Base-by-base conservation (phyloP, 768 basidiomycete species). In the Tulasnella sp. region DNA sequence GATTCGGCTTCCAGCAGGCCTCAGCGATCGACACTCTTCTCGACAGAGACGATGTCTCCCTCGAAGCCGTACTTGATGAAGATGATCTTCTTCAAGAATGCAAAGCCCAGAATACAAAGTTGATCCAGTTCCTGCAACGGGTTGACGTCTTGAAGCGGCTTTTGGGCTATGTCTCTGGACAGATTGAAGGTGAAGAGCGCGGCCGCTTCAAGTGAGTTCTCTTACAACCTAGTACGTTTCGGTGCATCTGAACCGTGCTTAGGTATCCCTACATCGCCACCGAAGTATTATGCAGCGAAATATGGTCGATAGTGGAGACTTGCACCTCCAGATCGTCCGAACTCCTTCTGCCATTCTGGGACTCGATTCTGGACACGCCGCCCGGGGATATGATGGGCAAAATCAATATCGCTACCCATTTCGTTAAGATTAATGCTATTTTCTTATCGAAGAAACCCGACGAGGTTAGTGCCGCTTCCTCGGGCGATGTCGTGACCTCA, bases 201-300 rank as follows among this genome's bases (percentile, higher is more conserved):
- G 92, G 91, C 68, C 88, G 89, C 80, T 94, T 93, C 89, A 95
- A 94, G 94, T 95, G 85, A 86, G 93, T 88, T 39, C 21, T 46
- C 2, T 12, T 56, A 42, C 79, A 56, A 56, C 40, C 27, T 39
- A 34, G n/a, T n/a, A 71, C 74, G 8, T 21, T 38, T 24, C 31
- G 68, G 14, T 62, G 21, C 9, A 73, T 62, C 68, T 80, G 80
- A 80, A 40, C 38, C n/a, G 8, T 71, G 2, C 24, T 24, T 72
- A 98, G 97, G 85, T 98, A 95, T 85, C 95, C 97, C 1, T 93
- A 94, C 83, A 91, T 96, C 31, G 93, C 95, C 21, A 96, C 97
- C 38, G 97, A 99, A 85, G 95, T 98, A 34, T 89, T 99, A 44
- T 97, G 96, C 86, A 94, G 94, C 85, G 96, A 97, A 83, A 92